Evolutionary conservation across 2,329 filamentous ascomycete species (phyloP).

Genomic region (Penicillium sp.): DNA sequence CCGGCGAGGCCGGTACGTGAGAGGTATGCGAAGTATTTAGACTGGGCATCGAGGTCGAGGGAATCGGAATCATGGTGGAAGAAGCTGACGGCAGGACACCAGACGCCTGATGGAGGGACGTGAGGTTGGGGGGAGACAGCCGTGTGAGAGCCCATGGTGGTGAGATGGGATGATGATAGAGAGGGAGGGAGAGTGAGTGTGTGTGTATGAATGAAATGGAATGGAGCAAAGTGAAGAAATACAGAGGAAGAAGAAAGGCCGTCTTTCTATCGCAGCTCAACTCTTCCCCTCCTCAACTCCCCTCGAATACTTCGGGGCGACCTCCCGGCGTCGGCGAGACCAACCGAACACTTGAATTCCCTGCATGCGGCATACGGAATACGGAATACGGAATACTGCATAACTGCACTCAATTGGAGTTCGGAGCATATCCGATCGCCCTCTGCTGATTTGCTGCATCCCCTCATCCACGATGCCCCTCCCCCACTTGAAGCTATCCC

Average conservation of each 20-base stretch:
- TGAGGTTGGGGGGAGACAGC: conserved; percentile 20
- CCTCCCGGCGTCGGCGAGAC: too few species aligned
- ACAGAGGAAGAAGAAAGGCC: too few species aligned
- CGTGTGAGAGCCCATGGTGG: conserved; percentile 19
- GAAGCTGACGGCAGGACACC: conserved; percentile 60
- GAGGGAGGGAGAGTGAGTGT: not conserved
- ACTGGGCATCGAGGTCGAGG: conserved; percentile 53
- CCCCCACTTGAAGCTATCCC: too few species aligned
- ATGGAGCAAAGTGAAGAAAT: too few species aligned
- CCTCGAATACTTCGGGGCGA: too few species aligned
- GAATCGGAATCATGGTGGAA: conserved; percentile 57
- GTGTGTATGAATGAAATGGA: too few species aligned
- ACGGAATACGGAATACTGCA: too few species aligned
- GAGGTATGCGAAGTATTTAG: conserved; percentile 58
- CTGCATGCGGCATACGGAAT: too few species aligned
- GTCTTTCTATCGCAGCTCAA: too few species aligned
- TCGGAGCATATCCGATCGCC: not conserved
- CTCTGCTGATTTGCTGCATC: not conserved
- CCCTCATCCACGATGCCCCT: not conserved
- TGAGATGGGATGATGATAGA: not conserved
- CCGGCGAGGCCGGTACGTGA: conserved; percentile 56
- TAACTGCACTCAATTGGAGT: too few species aligned
- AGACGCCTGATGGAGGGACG: conserved; percentile 45
- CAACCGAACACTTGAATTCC: too few species aligned
- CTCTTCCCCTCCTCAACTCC: too few species aligned